phyloP scores from a whole-genome alignment of 2,329 filamentous ascomycete genomes.

The Fusarium sp. region DNA sequence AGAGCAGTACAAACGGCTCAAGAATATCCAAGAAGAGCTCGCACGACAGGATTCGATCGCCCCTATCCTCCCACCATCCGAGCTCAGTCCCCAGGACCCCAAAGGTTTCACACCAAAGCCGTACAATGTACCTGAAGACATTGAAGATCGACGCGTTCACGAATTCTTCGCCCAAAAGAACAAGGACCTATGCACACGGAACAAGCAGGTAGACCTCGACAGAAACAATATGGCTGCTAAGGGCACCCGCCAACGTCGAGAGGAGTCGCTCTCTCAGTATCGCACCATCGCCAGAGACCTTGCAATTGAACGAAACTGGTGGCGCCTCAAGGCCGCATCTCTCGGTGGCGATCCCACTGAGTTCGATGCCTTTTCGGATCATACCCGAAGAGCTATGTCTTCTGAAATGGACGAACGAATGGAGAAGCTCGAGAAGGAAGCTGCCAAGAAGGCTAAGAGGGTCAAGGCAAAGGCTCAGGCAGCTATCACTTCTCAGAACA shows the following conservation, averaged over 20 bases:
- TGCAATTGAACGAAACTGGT: slow-evolving; percentile 45
- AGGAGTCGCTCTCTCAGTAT: slow-evolving; percentile 43
- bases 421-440: background rate
- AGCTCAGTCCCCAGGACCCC: slow-evolving; percentile 31
- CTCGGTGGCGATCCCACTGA: slow-evolving; percentile 39
- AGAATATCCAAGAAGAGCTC: slow-evolving; percentile 40
- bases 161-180: slow-evolving; percentile 22
- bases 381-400: slow-evolving; percentile 27
- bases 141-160: background rate
- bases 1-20: slow-evolving; percentile 16
- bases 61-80: slow-evolving; percentile 45
- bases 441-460: background rate
- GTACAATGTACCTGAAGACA: slow-evolving; percentile 23
- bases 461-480: slow-evolving; percentile 1
- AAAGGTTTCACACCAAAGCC: background rate
- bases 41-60: slow-evolving; percentile 29
- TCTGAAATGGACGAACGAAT: slow-evolving; percentile 26
- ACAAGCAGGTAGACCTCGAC: slow-evolving; percentile 47
- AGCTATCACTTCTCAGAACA: background rate
- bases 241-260: slow-evolving; percentile 48
- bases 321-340: slow-evolving; percentile 43
- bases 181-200: slow-evolving; percentile 27
- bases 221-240: slow-evolving; percentile 55
- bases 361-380: slow-evolving; percentile 31
- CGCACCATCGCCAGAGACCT: slow-evolving; percentile 40